Base-by-base conservation (phyloP, 495 filamentous ascomycete genomes). In the Penicillium atrosanguineum region DNA sequence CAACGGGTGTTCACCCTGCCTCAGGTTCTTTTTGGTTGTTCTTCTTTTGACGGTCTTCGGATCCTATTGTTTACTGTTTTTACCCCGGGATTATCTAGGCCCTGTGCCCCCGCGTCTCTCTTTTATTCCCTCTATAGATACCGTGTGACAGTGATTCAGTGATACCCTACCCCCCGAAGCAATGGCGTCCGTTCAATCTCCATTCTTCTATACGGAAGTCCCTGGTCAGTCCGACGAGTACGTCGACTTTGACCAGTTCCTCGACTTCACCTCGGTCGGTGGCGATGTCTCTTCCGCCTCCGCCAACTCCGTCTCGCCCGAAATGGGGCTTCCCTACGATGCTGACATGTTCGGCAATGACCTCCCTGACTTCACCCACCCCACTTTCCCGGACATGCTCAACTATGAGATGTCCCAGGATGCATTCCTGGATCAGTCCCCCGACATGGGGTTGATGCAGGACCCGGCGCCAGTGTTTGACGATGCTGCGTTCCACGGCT, bases 221-320 rank as follows among this genome's bases (percentile, higher is more conserved):
- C 42, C 50, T 1, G 39, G 39, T 19, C 46, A 39, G 31, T 44
- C 53, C 19, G 50, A 69, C 36, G 72, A 75, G 36, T 73, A 64
- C 65, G 48, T 70, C 31, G 69, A 72, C 53, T 72, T 74, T 44
- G 69, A 75, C 49, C 64, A 69, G 50, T 66, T 68, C 45, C 67
- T 76, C 44, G 67, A 77, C 25, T 59, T 74, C n/a, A 61, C 62
- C 15, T 46, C 67, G 9, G 62, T 43, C 29, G 65, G 67, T 50
- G 45, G 65, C 55, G 69, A 69, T 29, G 67, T 67, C 38, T 59
- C 66, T 50, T 60, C 64, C 37, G 65, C 69, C 25, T 68, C 69
- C 9, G 56, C 66, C 42, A 61, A 67, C 38, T 70, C 71, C 6
- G 59, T 73, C 40, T 72, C 69, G 14, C 68, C 71, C 12, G 68